phyloP scores from a whole-genome alignment of 768 basidiomycete genomes.

The Serendipita sp. region DNA sequence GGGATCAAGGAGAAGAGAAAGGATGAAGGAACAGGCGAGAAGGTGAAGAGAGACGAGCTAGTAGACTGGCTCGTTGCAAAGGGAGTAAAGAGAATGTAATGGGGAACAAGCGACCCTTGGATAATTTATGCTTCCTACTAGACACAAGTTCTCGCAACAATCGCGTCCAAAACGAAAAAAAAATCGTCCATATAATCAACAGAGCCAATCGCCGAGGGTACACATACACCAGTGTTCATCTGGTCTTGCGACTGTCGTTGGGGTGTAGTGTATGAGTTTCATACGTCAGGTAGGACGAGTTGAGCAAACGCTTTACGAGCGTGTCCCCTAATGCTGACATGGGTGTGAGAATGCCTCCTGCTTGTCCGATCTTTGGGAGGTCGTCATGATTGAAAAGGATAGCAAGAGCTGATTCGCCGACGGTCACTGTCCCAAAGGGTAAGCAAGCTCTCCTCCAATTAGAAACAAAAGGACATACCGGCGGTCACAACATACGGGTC shows the following conservation, averaged over 20 bases:
- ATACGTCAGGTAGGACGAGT: constrained; percentile 41
- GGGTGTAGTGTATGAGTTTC: constrained; percentile 20
- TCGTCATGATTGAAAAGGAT: constrained; percentile 37
- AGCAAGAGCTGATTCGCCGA: constrained; percentile 64
- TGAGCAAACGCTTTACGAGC: constrained; percentile 49
- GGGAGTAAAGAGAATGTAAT: constrained; percentile 11
- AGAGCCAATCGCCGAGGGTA: not conserved
- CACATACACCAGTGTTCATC: not conserved
- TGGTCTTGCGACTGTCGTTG: not conserved
- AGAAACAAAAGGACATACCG: constrained; percentile 20
- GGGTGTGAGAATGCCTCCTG: constrained; percentile 74
- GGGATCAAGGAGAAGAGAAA: constrained; percentile 46
- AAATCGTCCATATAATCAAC: too few relatives aligned
- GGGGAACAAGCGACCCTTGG: not conserved
- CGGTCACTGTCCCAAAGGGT: constrained; percentile 34
- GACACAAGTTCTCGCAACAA: not conserved
- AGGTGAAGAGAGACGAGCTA: constrained; percentile 46
- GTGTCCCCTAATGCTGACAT: constrained; percentile 68
- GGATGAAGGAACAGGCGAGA: constrained; percentile 42
- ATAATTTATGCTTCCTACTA: not conserved
- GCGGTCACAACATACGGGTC: constrained; percentile 46
- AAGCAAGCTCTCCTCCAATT: too few relatives aligned
- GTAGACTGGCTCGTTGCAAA: constrained; percentile 36
- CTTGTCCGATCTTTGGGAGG: constrained; percentile 40
- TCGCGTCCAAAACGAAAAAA: too few relatives aligned